These are phyloP conservation scores for Agastache rugosa DNA, from an alignment of 257 asterid genomes.

Conservation along the genomic window DNA sequence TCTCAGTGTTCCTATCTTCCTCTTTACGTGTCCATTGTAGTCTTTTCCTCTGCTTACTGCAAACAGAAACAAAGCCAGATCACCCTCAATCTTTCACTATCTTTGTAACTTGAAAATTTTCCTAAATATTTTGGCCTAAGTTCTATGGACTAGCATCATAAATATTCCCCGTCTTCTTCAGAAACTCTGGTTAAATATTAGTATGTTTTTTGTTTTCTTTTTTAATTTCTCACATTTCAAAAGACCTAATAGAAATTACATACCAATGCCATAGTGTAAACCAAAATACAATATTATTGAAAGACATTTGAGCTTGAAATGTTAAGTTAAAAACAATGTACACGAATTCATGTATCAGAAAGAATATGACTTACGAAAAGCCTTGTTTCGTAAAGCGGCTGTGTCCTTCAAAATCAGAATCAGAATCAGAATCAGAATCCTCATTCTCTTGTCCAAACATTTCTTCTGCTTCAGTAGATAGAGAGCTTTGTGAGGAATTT, in stretches of 20 bases:
- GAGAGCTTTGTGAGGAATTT: no score
- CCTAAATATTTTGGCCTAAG: slow-evolving; percentile 8
- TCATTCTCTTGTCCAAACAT: slow-evolving; percentile 60
- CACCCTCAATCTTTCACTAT: background rate
- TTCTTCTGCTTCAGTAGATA: slow-evolving; percentile 43
- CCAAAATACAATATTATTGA: background rate
- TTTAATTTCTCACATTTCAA: background rate
- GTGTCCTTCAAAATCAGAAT: no score
- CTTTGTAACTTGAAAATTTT: background rate
- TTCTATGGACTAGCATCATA: slow-evolving; percentile 21
- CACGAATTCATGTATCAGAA: background rate
- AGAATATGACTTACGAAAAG: slow-evolving; percentile 48
- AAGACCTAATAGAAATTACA: background rate
- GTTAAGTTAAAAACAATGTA: background rate
- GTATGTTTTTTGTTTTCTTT: background rate
- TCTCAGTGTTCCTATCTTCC: slow-evolving; percentile 58
- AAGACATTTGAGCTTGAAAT: slow-evolving; percentile 17
- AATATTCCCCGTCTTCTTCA: no score
- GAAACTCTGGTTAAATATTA: no score
- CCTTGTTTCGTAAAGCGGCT: no score
- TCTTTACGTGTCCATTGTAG: slow-evolving; percentile 60
- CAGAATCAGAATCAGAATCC: slow-evolving; percentile 42
- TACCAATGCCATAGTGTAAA: background rate
- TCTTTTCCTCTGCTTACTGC: slow-evolving; percentile 46
- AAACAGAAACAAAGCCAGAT: slow-evolving; percentile 18